phyloP scores from a whole-genome alignment of 73 alveolate species.

The Blepharisma stoltei region DNA sequence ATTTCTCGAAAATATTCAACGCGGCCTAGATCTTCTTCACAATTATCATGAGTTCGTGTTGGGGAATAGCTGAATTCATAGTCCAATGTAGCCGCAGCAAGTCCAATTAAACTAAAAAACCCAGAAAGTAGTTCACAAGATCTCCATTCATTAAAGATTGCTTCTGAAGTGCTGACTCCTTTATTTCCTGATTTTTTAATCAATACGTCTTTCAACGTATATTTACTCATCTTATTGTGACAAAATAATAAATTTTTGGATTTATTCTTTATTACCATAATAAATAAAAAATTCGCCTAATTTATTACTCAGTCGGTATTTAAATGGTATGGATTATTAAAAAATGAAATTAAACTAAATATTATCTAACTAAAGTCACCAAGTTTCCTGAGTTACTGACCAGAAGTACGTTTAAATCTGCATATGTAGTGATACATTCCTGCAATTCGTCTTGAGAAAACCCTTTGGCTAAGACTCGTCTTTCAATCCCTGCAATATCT shows the following conservation, averaged over 20 bases:
- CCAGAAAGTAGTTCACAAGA: slow-evolving; percentile 6
- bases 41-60: background rate
- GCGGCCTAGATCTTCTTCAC: background rate
- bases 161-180: too few relatives aligned
- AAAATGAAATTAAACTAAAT: background rate
- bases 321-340: too few relatives aligned
- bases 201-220: too few relatives aligned
- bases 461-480: slow-evolving; percentile 36
- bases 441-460: slow-evolving; percentile 27
- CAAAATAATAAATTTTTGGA: too few relatives aligned
- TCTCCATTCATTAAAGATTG: background rate
- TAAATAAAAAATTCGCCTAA: too few relatives aligned
- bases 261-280: too few relatives aligned
- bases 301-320: too few relatives aligned
- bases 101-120: background rate
- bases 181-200: too few relatives aligned
- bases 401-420: background rate
- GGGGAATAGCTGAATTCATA: slow-evolving; percentile 5
- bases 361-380: background rate
- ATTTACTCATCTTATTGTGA: too few relatives aligned
- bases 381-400: background rate
- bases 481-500: background rate
- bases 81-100: background rate
- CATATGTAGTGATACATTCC: slow-evolving; percentile 33
- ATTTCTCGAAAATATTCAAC: background rate